These are phyloP conservation scores for Paraglomus brasilianum DNA, from an alignment of 192 early-diverging fungal genomes.

Conservation along the genomic window DNA sequence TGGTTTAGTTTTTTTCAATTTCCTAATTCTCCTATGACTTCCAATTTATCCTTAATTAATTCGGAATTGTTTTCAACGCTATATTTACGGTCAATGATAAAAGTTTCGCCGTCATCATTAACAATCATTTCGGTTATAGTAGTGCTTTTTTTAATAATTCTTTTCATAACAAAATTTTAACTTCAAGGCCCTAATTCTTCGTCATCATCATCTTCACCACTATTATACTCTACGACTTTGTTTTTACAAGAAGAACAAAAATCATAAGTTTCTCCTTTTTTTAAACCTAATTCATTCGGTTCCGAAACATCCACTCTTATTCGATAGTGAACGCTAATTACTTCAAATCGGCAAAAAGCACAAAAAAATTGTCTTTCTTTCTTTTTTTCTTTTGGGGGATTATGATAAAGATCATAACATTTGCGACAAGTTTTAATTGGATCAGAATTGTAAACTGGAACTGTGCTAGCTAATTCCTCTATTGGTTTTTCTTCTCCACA, in stretches of 20 bases:
- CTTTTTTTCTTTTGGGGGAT: constrained; percentile 23
- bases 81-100: constrained; percentile 24
- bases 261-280: constrained; percentile 22
- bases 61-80: constrained; percentile 8
- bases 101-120: constrained; percentile 20
- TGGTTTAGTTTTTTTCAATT: constrained; percentile 12
- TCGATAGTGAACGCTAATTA: constrained; percentile 2
- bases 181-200: constrained; percentile 1
- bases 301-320: constrained; percentile 12
- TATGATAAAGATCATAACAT: constrained; percentile 24
- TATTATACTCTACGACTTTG: constrained; percentile 8
- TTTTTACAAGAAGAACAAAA: constrained; percentile 12
- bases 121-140: constrained; percentile 23
- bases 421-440: constrained; percentile 26
- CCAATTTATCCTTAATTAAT: constrained; percentile 9
- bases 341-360: constrained; percentile 19
- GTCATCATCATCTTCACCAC: not conserved
- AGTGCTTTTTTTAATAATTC: constrained; percentile 20
- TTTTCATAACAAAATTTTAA: constrained; percentile 20
- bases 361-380: constrained; percentile 9
- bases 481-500: not conserved
- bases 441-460: not conserved
- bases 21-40: not conserved
- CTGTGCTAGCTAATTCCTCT: constrained; percentile 5
- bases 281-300: constrained; percentile 24